Conservation (phyloP, 2,329 filamentous ascomycete species). For the Tothia fuscella region DNA sequence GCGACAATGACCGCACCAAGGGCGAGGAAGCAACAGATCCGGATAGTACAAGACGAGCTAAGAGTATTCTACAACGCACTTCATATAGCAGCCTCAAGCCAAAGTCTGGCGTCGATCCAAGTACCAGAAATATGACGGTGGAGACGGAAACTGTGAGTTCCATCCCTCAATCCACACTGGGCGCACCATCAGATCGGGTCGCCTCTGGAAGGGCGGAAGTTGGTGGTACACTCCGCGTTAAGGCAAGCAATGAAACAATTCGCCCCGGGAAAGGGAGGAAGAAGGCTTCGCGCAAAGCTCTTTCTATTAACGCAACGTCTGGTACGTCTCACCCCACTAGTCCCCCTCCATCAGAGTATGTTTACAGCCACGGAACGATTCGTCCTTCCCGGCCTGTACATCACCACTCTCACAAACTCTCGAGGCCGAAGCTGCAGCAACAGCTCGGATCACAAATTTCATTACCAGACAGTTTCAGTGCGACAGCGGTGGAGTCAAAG, state of each 20-base stretch:
- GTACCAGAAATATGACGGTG: slow-evolving; percentile 84
- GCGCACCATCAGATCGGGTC: slow-evolving; percentile 45
- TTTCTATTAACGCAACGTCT: slow-evolving; percentile 57
- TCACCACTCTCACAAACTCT: no score
- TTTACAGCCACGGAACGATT: no score
- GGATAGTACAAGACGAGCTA: slow-evolving; percentile 18
- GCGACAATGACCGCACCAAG: slow-evolving; percentile 45
- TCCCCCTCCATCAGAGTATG: no score
- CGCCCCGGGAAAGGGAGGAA: slow-evolving; percentile 89
- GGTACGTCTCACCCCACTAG: no score
- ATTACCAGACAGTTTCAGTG: no score
- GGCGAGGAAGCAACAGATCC: slow-evolving; percentile 8
- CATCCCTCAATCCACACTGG: slow-evolving; percentile 70
- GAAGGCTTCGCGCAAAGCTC: slow-evolving; percentile 62
- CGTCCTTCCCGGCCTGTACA: no score
- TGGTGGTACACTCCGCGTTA: slow-evolving; percentile 66
- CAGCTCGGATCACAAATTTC: no score
- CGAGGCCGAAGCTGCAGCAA: no score
- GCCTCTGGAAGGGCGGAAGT: slow-evolving; percentile 48
- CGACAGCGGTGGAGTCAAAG: no score
- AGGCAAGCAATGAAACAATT: slow-evolving; percentile 91
- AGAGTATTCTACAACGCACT: slow-evolving; percentile 32
- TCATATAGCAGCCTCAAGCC: slow-evolving; percentile 55
- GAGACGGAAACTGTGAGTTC: slow-evolving; percentile 94
- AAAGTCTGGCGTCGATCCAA: slow-evolving; percentile 65